phyloP scores from a whole-genome alignment of 805 yeast genomes.

The Candida sonorensis region DNA sequence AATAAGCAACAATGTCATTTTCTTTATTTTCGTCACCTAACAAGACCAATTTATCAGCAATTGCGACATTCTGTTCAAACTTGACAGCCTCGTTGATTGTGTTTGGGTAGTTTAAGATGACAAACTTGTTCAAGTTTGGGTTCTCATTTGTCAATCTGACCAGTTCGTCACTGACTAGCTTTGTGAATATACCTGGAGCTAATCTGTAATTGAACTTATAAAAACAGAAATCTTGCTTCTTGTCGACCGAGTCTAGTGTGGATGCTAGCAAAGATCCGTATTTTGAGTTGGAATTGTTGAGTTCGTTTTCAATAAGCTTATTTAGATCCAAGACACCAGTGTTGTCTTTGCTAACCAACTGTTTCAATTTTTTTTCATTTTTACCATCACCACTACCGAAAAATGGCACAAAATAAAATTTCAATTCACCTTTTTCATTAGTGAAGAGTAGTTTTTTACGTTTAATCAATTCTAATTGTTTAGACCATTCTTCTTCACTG shows the following conservation, averaged over 20 bases:
- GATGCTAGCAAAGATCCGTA: constrained; percentile 50
- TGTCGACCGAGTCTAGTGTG: constrained; percentile 20
- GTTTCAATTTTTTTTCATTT: constrained; percentile 4
- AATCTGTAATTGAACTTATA: constrained; percentile 26
- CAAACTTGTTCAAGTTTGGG: constrained; percentile 38
- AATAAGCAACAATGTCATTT: constrained; percentile 57
- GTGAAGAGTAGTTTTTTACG: constrained; percentile 25
- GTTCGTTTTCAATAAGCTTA: constrained; percentile 39
- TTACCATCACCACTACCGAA: constrained; percentile 7
- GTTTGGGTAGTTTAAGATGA: constrained; percentile 54
- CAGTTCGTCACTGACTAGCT: constrained; percentile 34
- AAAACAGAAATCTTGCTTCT: constrained; percentile 21
- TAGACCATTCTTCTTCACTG: constrained; percentile 42
- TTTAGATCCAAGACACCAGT: constrained; percentile 44
- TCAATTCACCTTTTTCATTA: constrained; percentile 7
- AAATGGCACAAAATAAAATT: constrained; percentile 26
- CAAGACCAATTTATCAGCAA: constrained; percentile 34
- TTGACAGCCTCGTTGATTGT: constrained; percentile 60
- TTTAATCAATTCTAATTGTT: constrained; percentile 29
- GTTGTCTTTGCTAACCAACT: constrained; percentile 12
- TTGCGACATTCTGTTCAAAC: constrained; percentile 65
- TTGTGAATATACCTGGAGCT: constrained; percentile 43
- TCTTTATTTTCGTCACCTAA: constrained; percentile 22
- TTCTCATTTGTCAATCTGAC: constrained; percentile 16
- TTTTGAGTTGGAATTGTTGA: constrained; percentile 34